A percentile compares a stretch with the other conserved stretches of the same genome.
phyloP scores from a whole-genome alignment of 1,139 yeast genomes.

The Hansenula anomala region DNA sequence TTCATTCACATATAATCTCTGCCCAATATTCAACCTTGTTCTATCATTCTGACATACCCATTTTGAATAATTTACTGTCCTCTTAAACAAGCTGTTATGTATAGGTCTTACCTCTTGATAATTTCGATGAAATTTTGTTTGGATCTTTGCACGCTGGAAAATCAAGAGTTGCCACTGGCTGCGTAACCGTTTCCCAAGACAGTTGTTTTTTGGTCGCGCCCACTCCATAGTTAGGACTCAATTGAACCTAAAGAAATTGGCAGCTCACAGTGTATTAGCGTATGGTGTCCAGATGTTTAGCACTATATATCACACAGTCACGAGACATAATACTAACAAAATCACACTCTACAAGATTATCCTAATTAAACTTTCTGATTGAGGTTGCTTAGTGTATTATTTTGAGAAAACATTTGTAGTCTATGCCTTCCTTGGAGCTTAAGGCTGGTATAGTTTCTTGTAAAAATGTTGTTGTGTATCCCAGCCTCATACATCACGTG shows the following conservation, averaged over 20 bases:
- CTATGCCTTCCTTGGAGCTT: no score
- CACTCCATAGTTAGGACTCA: constrained; percentile 9
- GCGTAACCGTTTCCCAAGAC: background rate
- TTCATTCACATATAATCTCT: background rate
- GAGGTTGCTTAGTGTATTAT: no score
- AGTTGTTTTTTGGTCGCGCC: background rate
- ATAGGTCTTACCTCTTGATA: constrained; percentile 5
- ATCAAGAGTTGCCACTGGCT: background rate
- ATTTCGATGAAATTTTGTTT: constrained; percentile 18
- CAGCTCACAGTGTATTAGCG: constrained; percentile 1
- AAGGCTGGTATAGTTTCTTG: no score
- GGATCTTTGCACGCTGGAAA: constrained; percentile 4
- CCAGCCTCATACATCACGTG: no score
- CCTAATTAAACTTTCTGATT: no score
- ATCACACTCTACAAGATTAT: no score
- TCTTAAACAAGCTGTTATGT: constrained; percentile 4
- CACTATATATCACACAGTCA: no score
- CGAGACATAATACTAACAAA: no score
- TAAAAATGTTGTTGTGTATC: no score
- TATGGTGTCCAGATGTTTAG: constrained; percentile 13
- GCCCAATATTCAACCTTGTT: background rate
- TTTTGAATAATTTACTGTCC: constrained; percentile 21
- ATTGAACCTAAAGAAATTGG: constrained; percentile 3
- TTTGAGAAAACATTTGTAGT: no score
- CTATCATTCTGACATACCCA: constrained; percentile 22